Base-by-base conservation (phyloP, 2,329 filamentous ascomycete genomes). In the Aspergillus brunneoviolaceus region DNA sequence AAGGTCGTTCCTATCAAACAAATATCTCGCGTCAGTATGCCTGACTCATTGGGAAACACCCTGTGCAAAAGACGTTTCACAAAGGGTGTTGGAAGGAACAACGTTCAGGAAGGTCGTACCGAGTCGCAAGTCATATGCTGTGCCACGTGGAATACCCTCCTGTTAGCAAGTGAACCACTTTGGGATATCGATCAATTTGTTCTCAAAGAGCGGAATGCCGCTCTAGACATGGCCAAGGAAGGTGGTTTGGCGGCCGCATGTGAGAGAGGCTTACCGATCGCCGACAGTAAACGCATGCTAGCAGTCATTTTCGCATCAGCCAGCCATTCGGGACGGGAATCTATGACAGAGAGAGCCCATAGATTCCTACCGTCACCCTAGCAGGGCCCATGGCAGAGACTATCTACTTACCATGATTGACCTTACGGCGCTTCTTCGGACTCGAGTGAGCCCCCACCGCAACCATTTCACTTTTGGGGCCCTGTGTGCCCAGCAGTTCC, bases 101-200 rank as follows among this genome's bases (percentile, higher is more conserved):
- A 59, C 62, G 63, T 61, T 59, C 64, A 67, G 55, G 63, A 60
- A 66, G 67, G 65, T 73, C 88, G 83, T 89, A 92, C 90, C 81
- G 91, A 88, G 84, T 94, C 90, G 84, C 91, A 94, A 75, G 90
- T 94, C 90, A 94, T 94, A 85, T 94, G 91, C 89, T 92, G 77
- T 79, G 72, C 79, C 70, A 78, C 76, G 70, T 70, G 67, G 72
- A 75, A 70, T 69, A 68, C 66, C 69, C 71, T 72, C 72, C 61
- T 60, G 76, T 82, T 81, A 81, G 84, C 80, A 79, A 76, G 79
- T 57, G 52, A 61, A 60, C 65, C 63, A 47, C 45, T 47, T 35
- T 27, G 27, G 3, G 7, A n/a, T 6, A 25, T 61, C 61, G 55
- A 65, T 55, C 55, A 62, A 61, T 65, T 51, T 63, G 39, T 19